Evolutionary conservation across 768 basidiomycete species (phyloP).

Genomic region (Rhizopogon vulgaris): DNA sequence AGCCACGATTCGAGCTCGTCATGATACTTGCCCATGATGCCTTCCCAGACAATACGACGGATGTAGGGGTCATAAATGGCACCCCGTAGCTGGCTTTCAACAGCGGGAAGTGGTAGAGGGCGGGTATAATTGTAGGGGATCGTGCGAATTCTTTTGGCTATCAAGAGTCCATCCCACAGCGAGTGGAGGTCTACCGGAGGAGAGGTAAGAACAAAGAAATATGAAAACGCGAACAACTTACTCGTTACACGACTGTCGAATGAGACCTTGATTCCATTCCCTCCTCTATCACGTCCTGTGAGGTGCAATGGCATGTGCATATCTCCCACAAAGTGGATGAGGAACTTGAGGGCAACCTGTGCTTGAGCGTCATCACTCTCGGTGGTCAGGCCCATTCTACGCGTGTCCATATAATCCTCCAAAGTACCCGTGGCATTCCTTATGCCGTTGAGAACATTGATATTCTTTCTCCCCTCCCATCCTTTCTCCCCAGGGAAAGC

Average conservation of each 20-base stretch:
- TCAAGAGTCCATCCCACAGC: constrained; percentile 79
- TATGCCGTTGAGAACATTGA: constrained; percentile 75
- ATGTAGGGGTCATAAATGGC: constrained; percentile 86
- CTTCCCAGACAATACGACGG: constrained; percentile 83
- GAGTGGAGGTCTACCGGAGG: constrained; percentile 66
- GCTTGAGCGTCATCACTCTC: constrained; percentile 31
- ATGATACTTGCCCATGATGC: constrained; percentile 64
- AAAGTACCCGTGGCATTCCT: constrained; percentile 69
- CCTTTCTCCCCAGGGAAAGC: constrained; percentile 69
- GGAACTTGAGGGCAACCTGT: constrained; percentile 84
- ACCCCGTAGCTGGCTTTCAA: constrained; percentile 64
- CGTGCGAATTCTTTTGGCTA: constrained; percentile 75
- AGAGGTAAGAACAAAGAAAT: background rate
- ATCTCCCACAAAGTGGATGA: constrained; percentile 91
- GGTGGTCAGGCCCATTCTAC: background rate
- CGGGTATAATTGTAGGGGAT: constrained; percentile 69
- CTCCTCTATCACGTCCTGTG: constrained; percentile 81
- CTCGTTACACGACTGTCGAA: constrained; percentile 72
- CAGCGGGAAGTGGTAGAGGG: constrained; percentile 60
- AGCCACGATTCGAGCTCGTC: constrained; percentile 61
- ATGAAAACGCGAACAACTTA: constrained; percentile 29
- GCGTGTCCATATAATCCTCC: constrained; percentile 36
- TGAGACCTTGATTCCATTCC: constrained; percentile 70
- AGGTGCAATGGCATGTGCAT: constrained; percentile 93
- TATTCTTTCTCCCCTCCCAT: constrained; percentile 52